Evolutionary conservation across 441 rosid species (phyloP).

Genomic region (Rhodomyrtus psidioides): DNA sequence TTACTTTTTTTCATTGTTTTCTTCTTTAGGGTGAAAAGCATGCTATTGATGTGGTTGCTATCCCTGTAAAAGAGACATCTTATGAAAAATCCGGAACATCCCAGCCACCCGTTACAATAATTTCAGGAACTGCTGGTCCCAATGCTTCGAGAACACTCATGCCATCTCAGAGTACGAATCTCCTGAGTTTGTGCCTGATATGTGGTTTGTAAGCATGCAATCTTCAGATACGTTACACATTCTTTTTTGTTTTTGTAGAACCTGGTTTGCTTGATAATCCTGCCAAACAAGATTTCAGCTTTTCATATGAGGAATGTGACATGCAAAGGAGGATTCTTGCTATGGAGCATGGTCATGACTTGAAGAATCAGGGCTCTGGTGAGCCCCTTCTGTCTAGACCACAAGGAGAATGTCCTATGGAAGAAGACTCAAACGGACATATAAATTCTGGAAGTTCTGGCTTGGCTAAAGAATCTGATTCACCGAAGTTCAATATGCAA

Average conservation of each 20-base stretch:
- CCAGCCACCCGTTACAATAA: not conserved
- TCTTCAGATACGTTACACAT: not conserved
- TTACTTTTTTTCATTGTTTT: not conserved
- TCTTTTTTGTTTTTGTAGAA: not conserved
- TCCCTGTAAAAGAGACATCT: not conserved
- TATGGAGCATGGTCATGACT: not conserved
- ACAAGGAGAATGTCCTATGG: not conserved
- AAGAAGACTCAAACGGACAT: constrained; percentile 5
- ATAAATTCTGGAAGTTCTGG: not conserved
- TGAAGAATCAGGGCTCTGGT: constrained; percentile 1
- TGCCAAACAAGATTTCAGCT: constrained; percentile 9
- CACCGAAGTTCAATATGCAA: not conserved
- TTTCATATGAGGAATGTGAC: constrained; percentile 3
- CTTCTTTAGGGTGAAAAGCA: not conserved
- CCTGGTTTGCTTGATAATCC: constrained; percentile 3
- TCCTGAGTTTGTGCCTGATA: not conserved
- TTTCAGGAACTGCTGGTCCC: not conserved
- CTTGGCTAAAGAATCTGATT: constrained; percentile 2
- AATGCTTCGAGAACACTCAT: not conserved
- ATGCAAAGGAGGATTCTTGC: not conserved
- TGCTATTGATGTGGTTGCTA: not conserved
- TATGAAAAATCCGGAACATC: not conserved
- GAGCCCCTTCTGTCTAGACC: constrained; percentile 4
- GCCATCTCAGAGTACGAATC: constrained; percentile 7
- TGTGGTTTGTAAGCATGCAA: not conserved